phyloP scores from a whole-genome alignment of 176 grass and related monocot genomes.

The Alloteropsis semialata region DNA sequence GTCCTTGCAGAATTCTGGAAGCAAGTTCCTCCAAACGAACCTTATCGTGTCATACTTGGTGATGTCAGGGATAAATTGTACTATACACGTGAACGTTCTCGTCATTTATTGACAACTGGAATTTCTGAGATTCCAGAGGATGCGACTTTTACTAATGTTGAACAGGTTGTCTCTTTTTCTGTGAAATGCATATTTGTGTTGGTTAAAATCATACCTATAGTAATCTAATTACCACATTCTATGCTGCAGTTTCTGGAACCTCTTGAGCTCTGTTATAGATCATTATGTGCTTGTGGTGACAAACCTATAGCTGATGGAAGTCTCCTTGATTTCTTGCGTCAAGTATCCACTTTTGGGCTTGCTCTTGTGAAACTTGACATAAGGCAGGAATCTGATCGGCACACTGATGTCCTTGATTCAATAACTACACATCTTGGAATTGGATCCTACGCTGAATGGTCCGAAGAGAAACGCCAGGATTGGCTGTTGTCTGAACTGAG shows the following conservation, averaged over 20 bases:
- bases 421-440: constrained; percentile 88
- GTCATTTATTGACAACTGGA: constrained; percentile 76
- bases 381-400: constrained; percentile 97
- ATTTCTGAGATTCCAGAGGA: constrained; percentile 70
- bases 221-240: constrained; percentile 14
- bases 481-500: constrained; percentile 86
- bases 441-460: constrained; percentile 91
- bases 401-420: constrained; percentile 90
- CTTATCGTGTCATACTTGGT: constrained; percentile 95
- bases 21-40: constrained; percentile 85
- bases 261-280: constrained; percentile 93
- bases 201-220: background rate
- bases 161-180: constrained; percentile 58
- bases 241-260: constrained; percentile 80
- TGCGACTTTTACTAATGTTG: constrained; percentile 66
- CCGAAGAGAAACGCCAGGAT: constrained; percentile 94
- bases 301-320: constrained; percentile 90
- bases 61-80: constrained; percentile 98
- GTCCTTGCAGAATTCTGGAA: constrained; percentile 91
- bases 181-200: background rate
- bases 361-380: constrained; percentile 98
- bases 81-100: constrained; percentile 75
- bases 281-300: constrained; percentile 90
- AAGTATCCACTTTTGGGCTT: constrained; percentile 96
- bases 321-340: constrained; percentile 97